Evolutionary conservation across 75 land plant species (phyloP).

Genomic region (Adiantum capillusveneris): DNA sequence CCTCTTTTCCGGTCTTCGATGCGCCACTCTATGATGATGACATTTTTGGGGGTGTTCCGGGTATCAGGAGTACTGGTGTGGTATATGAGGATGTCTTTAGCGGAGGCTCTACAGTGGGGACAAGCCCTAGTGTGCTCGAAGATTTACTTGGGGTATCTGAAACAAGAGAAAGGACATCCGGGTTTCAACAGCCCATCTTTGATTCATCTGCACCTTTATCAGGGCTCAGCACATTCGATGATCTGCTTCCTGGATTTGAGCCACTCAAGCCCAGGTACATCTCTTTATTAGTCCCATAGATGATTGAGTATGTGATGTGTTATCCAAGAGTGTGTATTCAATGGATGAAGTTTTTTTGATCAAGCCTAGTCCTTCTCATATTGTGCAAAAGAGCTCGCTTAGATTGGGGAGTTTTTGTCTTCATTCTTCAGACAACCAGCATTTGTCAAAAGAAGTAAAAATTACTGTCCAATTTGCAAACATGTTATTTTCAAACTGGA

Average conservation of each 20-base stretch:
- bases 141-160: slow-evolving; percentile 48
- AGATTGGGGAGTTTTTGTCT: too few relatives aligned
- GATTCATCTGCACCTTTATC: slow-evolving; percentile 4
- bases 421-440: too few relatives aligned
- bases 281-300: background rate
- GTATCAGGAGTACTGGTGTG: slow-evolving; percentile 22
- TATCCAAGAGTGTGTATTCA: too few relatives aligned
- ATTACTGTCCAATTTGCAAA: too few relatives aligned
- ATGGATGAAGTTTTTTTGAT: too few relatives aligned
- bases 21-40: slow-evolving; percentile 64
- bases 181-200: slow-evolving; percentile 1
- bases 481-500: too few relatives aligned
- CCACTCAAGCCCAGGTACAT: slow-evolving; percentile 26
- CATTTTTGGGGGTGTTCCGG: slow-evolving; percentile 43
- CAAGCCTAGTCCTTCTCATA: too few relatives aligned
- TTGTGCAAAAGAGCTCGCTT: too few relatives aligned
- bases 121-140: slow-evolving; percentile 24
- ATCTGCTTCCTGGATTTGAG: slow-evolving; percentile 74
- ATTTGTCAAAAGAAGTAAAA: too few relatives aligned
- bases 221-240: slow-evolving; percentile 37
- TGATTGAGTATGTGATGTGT: background rate
- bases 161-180: slow-evolving; percentile 4
- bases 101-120: slow-evolving; percentile 5
- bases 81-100: slow-evolving; percentile 49
- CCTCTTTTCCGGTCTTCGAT: slow-evolving; percentile 41